Percentiles rank a stretch among this genome's conserved stretches.
Evolutionary conservation across 148 eudicot genomes (phyloP).

Genomic region (Camellia sinensis): DNA sequence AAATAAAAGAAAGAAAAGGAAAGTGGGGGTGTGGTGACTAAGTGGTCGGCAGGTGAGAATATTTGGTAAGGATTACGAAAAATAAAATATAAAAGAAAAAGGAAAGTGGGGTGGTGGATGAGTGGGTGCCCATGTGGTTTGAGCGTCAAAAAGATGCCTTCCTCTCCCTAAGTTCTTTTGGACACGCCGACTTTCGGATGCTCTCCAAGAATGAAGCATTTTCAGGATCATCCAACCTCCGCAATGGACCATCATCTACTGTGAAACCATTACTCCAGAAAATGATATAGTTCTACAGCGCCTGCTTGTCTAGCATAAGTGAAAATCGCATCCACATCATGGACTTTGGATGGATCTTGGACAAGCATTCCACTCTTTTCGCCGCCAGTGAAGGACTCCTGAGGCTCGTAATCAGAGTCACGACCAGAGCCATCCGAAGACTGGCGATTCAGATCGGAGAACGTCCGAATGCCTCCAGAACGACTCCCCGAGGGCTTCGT

Average conservation of each 20-base stretch:
- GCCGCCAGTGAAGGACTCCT: constrained; percentile 65
- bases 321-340: constrained; percentile 56
- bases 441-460: constrained; percentile 56
- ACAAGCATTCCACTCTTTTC: constrained; percentile 80
- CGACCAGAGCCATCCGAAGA: constrained; percentile 34
- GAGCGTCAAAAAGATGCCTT: too few relatives aligned
- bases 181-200: constrained; percentile 70
- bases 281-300: constrained; percentile 44
- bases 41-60: too few relatives aligned
- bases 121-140: too few relatives aligned
- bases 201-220: constrained; percentile 81
- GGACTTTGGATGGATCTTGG: constrained; percentile 53
- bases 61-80: too few relatives aligned
- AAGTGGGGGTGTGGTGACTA: too few relatives aligned
- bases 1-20: too few relatives aligned
- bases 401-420: constrained; percentile 48
- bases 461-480: constrained; percentile 45
- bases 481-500: constrained; percentile 21
- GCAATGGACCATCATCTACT: constrained; percentile 69
- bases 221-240: too few relatives aligned
- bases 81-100: too few relatives aligned
- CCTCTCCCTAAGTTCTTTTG: constrained; percentile 59
- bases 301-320: constrained; percentile 59
- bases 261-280: constrained; percentile 83
- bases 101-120: too few relatives aligned